Conservation (phyloP, 352 stramenopile species). For the Aphanomyces invadans region DNA sequence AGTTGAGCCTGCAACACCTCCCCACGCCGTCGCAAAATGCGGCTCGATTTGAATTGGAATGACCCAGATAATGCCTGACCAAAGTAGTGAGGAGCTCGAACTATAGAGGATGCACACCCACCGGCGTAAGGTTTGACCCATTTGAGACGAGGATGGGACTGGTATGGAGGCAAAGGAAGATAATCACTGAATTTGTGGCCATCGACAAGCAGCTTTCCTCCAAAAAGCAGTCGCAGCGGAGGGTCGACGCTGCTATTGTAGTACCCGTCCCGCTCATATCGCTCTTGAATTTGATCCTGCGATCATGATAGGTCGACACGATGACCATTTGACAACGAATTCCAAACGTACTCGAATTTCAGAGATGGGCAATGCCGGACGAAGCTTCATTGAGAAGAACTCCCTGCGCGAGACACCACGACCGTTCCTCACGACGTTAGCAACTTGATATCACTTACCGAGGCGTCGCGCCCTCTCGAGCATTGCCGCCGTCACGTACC, state of each 20-base stretch:
- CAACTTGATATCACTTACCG: background rate
- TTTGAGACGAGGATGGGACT: background rate
- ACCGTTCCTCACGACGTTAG: no score
- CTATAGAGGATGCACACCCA: background rate
- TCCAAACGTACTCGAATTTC: constrained; percentile 4
- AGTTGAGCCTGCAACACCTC: no score
- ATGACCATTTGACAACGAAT: background rate
- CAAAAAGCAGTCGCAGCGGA: constrained; percentile 9
- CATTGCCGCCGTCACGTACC: constrained; percentile 3
- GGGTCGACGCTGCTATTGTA: background rate
- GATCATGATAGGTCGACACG: background rate
- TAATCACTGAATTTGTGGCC: constrained; percentile 1
- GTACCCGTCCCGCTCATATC: background rate
- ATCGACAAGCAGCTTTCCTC: background rate
- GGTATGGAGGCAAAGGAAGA: background rate
- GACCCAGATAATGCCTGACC: constrained; percentile 19
- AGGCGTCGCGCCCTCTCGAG: background rate
- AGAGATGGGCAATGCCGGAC: background rate
- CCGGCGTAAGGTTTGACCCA: constrained; percentile 18
- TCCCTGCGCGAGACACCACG: background rate
- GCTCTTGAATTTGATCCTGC: constrained; percentile 22
- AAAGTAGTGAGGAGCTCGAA: background rate
- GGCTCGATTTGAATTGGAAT: constrained; percentile 10
- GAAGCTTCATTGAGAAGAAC: background rate
- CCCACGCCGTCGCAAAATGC: background rate